Evolutionary conservation across 768 basidiomycete genomes (phyloP), one percentile per base, ranked within the genome.

Genomic region (Thelephora ganbajun): DNA sequence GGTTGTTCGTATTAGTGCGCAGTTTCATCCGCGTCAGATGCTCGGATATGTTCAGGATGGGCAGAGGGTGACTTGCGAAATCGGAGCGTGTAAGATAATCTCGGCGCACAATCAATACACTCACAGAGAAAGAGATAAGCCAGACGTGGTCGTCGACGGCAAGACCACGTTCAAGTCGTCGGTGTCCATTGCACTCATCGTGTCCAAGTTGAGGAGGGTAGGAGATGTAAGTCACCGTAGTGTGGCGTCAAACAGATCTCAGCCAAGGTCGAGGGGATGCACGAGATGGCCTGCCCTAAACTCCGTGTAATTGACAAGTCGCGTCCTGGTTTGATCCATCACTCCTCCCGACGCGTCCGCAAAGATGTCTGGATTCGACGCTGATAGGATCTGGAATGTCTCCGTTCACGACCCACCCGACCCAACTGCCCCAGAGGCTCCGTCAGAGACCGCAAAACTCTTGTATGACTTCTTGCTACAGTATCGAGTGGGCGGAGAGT

Each of bases 11-110:
- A 49, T 72, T 73, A 36, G 72, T 76, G 62, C 91, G 83, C 11
- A 97, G 73, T 56, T 82, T 82, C 49, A 80, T 68, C 52, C 96
- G 77, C 37, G 88, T 94, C 57, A 87, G 73, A 66, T 98, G 94
- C 58, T 98, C 96, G 1, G 93, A 96, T 57, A 98, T 84, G 63
- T 92, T 96, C 52, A 99, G 74, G 59, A 99, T 91, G 9, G 96
- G 91, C 12, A 98, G 73, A 34, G 96, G 94, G 63, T 98, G 96
- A 48, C 93, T 98, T 33, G 61, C 54, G 54, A 18, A 11, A 37
- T 44, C 53, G 35, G 50, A 49, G 43, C 19, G 23, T 7, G 23
- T 12, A 12, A 54, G 19, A 43, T 33, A 37, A 46, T 41, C 36
- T 34, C 26, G 5, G 20, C 22, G 35, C 11, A 33, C 19, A 11